A percentile compares a stretch with the other conserved stretches of the same genome.
These are phyloP conservation scores for Candida sp. DNA, from an alignment of 1,139 yeast species.

Conservation along the genomic window DNA sequence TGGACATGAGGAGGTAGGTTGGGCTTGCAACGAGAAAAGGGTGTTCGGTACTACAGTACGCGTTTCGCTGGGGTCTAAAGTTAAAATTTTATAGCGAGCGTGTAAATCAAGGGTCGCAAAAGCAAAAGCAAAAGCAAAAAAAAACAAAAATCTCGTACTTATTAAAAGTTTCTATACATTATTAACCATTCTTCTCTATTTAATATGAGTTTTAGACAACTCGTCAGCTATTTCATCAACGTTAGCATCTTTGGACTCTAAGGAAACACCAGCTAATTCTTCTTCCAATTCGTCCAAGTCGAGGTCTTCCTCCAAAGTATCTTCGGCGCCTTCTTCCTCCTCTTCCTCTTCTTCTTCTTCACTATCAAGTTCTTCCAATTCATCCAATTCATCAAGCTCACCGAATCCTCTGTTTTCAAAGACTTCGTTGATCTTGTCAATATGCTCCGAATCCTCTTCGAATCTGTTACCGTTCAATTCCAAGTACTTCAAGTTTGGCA, in stretches of 20 bases:
- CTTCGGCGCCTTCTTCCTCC: slow-evolving; percentile 62
- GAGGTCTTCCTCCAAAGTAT: slow-evolving; percentile 52
- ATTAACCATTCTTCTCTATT: slow-evolving; percentile 15
- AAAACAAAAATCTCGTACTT: not conserved
- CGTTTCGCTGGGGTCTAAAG: not conserved
- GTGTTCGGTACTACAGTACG: not conserved
- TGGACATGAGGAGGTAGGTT: slow-evolving; percentile 50
- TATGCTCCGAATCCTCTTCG: slow-evolving; percentile 45
- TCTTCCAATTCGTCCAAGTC: slow-evolving; percentile 65
- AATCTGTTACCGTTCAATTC: slow-evolving; percentile 95
- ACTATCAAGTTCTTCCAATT: slow-evolving; percentile 87
- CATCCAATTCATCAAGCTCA: slow-evolving; percentile 90
- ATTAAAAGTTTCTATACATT: not conserved
- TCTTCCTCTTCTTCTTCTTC: slow-evolving; percentile 81
- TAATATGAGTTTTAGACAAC: slow-evolving; percentile 57
- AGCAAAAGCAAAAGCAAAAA: not conserved
- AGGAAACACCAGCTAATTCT: slow-evolving; percentile 44
- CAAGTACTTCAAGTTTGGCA: slow-evolving; percentile 65
- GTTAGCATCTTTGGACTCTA: slow-evolving; percentile 28
- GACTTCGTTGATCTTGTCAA: slow-evolving; percentile 43
- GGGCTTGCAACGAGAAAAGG: not conserved
- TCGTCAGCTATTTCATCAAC: slow-evolving; percentile 68
- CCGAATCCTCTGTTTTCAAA: slow-evolving; percentile 81
- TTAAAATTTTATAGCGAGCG: no score
- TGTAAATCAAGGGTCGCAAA: not conserved